Evolutionary conservation across 192 early-diverging fungal species (phyloP).

Genomic region (Podochytrium sp.): DNA sequence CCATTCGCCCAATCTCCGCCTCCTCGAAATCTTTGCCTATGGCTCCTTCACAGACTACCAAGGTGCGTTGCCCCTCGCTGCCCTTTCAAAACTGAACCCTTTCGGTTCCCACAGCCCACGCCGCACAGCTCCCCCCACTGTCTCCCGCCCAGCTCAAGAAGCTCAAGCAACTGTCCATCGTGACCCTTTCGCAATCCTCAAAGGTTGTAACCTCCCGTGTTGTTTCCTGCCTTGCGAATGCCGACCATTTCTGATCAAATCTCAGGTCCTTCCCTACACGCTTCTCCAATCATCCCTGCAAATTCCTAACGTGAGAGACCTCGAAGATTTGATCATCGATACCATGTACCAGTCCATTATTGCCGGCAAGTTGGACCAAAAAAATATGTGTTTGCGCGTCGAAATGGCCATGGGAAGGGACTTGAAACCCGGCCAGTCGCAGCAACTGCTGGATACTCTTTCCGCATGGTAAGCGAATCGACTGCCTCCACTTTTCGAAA

Average conservation of each 20-base stretch:
- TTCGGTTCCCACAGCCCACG: conserved; percentile 22
- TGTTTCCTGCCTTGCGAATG: not conserved
- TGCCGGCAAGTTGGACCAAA: conserved; percentile 83
- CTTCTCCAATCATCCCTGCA: conserved; percentile 66
- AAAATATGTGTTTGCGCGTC: conserved; percentile 70
- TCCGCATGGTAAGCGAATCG: conserved; percentile 57
- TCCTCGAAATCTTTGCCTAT: conserved; percentile 80
- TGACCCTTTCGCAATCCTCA: conserved; percentile 59
- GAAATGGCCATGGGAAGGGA: conserved; percentile 86
- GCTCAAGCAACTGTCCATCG: conserved; percentile 77
- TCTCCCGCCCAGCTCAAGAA: conserved; percentile 41
- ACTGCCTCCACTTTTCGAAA: not conserved
- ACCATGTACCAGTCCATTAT: conserved; percentile 81
- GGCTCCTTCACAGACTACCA: conserved; percentile 80
- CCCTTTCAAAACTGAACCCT: not conserved
- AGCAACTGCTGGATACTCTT: conserved; percentile 58
- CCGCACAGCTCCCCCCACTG: conserved; percentile 35
- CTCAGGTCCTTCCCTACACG: conserved; percentile 73
- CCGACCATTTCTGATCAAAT: not conserved
- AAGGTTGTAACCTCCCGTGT: conserved; percentile 20
- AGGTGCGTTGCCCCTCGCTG: conserved; percentile 47
- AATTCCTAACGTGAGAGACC: conserved; percentile 76
- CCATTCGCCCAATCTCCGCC: conserved; percentile 33
- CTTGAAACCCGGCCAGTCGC: conserved; percentile 66
- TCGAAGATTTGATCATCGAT: conserved; percentile 89